These are phyloP conservation scores for Chaetomium globosum DNA, from an alignment of 2,329 filamentous ascomycete genomes.

Conservation along the genomic window DNA sequence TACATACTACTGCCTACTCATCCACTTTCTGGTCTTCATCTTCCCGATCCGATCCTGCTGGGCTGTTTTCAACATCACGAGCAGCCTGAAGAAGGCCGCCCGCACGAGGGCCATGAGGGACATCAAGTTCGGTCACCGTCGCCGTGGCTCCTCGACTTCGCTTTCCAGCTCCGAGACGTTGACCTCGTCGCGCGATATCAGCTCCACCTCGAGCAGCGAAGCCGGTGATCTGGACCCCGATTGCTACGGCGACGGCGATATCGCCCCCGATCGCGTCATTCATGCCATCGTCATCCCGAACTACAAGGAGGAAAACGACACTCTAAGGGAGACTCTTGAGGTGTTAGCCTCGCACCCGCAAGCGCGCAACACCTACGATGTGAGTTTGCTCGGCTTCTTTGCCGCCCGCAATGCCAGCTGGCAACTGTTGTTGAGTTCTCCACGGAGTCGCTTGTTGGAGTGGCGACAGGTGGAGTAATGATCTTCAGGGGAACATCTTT, in stretches of 20 bases:
- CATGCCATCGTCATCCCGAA: conserved; percentile 73
- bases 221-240: conserved; percentile 55
- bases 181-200: conserved; percentile 49
- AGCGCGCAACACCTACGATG: conserved; percentile 67
- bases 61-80: conserved; percentile 61
- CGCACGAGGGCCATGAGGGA: conserved; percentile 52
- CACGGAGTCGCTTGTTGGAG: conserved; percentile 12
- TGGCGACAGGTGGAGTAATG: conserved; percentile 21
- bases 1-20: conserved; percentile 65
- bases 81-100: conserved; percentile 51
- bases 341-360: conserved; percentile 69
- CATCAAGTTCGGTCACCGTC: conserved; percentile 51
- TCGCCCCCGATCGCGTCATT: conserved; percentile 53
- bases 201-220: conserved; percentile 54
- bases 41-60: conserved; percentile 66
- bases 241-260: conserved; percentile 50
- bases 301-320: conserved; percentile 73
- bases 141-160: conserved; percentile 58
- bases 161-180: conserved; percentile 60
- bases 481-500: conserved; percentile 21
- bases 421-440: conserved; percentile 2
- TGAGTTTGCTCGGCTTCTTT: conserved; percentile 49
- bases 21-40: conserved; percentile 64
- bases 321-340: conserved; percentile 67
- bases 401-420: conserved; percentile 10